phyloP scores from a whole-genome alignment of 1,284 basidiomycete genomes.

The Apiotrichum siamense region DNA sequence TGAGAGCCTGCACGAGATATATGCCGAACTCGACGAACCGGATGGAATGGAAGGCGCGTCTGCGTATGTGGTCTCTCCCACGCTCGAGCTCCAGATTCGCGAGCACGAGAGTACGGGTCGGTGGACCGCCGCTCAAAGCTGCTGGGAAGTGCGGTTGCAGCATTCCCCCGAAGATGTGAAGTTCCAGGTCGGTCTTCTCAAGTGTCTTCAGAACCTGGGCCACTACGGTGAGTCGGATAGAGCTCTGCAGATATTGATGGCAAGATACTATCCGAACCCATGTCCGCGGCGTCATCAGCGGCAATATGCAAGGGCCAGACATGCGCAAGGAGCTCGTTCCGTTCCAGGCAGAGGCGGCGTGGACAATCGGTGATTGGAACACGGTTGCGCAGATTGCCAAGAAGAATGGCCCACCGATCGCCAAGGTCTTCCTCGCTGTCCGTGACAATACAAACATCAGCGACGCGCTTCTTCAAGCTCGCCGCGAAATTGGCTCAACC shows the following conservation, averaged over 20 bases:
- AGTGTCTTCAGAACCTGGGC: slow-evolving; percentile 88
- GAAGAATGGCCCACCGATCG: slow-evolving; percentile 63
- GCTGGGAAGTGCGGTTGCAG: slow-evolving; percentile 97
- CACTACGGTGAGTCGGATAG: slow-evolving; percentile 79
- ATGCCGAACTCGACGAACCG: slow-evolving; percentile 92
- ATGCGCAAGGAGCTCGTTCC: slow-evolving; percentile 75
- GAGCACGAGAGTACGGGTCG: slow-evolving; percentile 95
- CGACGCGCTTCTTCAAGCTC: slow-evolving; percentile 59
- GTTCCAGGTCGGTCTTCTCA: slow-evolving; percentile 81
- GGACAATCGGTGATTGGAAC: slow-evolving; percentile 92
- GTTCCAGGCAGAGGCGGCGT: slow-evolving; percentile 88
- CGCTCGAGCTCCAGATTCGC: slow-evolving; percentile 92
- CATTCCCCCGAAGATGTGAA: slow-evolving; percentile 81
- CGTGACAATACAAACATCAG: slow-evolving; percentile 50
- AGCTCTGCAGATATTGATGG: not conserved
- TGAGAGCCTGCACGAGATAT: slow-evolving; percentile 91
- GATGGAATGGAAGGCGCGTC: slow-evolving; percentile 99
- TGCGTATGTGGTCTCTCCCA: slow-evolving; percentile 78
- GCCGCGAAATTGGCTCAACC: slow-evolving; percentile 69
- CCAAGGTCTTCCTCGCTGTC: slow-evolving; percentile 75
- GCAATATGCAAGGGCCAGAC: slow-evolving; percentile 60
- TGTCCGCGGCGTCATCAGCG: slow-evolving; percentile 84
- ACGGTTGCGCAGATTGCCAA: slow-evolving; percentile 56
- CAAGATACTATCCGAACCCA: slow-evolving; percentile 92
- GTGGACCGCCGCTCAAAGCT: slow-evolving; percentile 98